phyloP scores from a whole-genome alignment of 2,329 filamentous ascomycete species.

The Achaetomium macrosporum region DNA sequence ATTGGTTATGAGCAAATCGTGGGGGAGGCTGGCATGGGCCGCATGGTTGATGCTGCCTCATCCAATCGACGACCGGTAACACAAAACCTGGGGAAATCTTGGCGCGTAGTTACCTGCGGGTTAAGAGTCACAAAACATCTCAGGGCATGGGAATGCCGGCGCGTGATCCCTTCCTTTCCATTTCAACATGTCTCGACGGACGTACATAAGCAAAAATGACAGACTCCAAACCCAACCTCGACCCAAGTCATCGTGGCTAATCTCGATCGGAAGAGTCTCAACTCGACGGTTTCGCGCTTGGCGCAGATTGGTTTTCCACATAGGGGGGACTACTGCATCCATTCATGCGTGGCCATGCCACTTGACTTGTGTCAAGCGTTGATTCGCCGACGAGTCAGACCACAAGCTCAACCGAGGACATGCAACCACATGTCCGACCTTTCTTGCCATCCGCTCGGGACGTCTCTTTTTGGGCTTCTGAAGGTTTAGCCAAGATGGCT shows the following conservation, averaged over 20 bases:
- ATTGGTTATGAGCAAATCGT: slow-evolving; percentile 18
- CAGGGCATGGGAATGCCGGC: background rate
- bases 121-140: no score
- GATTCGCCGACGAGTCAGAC: slow-evolving; percentile 22
- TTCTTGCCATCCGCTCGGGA: slow-evolving; percentile 8
- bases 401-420: slow-evolving; percentile 13
- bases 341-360: slow-evolving; percentile 18
- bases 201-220: no score
- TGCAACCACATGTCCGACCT: slow-evolving; percentile 16
- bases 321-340: slow-evolving; percentile 14
- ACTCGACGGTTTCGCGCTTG: slow-evolving; percentile 16
- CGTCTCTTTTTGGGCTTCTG: slow-evolving; percentile 1
- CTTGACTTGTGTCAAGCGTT: slow-evolving; percentile 27
- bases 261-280: slow-evolving; percentile 7
- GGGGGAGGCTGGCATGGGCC: slow-evolving; percentile 17
- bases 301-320: slow-evolving; percentile 15
- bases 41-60: background rate
- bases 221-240: background rate
- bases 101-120: no score
- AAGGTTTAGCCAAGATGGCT: background rate
- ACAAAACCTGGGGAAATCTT: no score
- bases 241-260: slow-evolving; percentile 8
- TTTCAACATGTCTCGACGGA: no score
- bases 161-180: no score
- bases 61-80: slow-evolving; percentile 1